A percentile compares a stretch with the other conserved stretches of the same genome.
Conservation (phyloP, 345 rosid genomes). For the Abelmoschus esculentus region DNA sequence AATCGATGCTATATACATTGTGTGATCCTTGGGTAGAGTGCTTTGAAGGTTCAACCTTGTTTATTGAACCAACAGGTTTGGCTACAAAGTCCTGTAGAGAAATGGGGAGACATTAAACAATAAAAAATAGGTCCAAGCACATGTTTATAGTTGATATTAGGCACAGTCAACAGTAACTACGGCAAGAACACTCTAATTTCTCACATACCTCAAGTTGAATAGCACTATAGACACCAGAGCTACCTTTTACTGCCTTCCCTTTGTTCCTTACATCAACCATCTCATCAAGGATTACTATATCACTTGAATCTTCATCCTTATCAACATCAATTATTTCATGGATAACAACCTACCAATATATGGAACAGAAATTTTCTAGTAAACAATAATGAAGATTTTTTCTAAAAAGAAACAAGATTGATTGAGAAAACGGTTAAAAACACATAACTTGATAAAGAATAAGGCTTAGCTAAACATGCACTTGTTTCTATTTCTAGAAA, state of each 20-base stretch:
- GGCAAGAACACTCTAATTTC: not conserved
- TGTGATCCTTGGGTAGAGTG: conserved; percentile 27
- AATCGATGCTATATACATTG: conserved; percentile 28
- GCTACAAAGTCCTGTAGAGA: conserved; percentile 24
- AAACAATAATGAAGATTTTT: not conserved
- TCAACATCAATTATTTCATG: conserved; percentile 56
- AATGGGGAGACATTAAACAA: not conserved
- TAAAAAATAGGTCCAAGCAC: not conserved
- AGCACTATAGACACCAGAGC: conserved; percentile 16
- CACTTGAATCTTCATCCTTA: conserved; percentile 37
- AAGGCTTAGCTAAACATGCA: not conserved
- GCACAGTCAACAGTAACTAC: not conserved
- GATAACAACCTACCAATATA: conserved; percentile 29
- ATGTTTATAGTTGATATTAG: not conserved
- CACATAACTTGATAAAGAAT: not conserved
- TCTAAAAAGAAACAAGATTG: not conserved
- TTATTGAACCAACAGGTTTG: conserved; percentile 13
- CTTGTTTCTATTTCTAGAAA: not conserved
- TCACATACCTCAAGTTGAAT: conserved; percentile 24
- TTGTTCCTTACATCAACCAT: conserved; percentile 36
- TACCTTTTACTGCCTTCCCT: conserved; percentile 48
- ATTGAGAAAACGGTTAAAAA: not conserved
- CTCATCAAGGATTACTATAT: conserved; percentile 31
- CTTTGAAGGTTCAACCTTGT: conserved; percentile 14
- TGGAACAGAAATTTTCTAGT: not conserved